phyloP scores from a whole-genome alignment of 1,284 basidiomycete genomes.

The Cutaneotrichosporon cutaneum region DNA sequence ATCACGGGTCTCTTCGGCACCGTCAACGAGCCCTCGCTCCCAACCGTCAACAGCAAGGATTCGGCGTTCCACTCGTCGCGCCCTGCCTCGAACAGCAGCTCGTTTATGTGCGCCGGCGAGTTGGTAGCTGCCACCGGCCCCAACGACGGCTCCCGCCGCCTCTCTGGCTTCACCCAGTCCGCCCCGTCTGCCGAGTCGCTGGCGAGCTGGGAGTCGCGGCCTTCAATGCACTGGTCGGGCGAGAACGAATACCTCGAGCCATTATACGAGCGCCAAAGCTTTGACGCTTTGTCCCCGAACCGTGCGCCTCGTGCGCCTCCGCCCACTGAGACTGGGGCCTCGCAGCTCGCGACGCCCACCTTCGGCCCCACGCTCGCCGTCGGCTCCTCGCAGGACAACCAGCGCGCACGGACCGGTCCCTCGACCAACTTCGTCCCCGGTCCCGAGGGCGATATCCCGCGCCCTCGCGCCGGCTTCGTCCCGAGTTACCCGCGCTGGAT shows the following conservation, averaged over 20 bases:
- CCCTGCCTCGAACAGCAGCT: background rate
- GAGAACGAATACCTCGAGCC: conserved; percentile 36
- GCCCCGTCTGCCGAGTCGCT: conserved; percentile 8
- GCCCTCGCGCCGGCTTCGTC: conserved; percentile 49
- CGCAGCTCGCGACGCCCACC: background rate
- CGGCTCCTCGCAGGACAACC: background rate
- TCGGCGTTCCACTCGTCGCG: background rate
- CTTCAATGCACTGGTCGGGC: conserved; percentile 51
- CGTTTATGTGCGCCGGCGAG: conserved; percentile 13
- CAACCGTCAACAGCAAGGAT: background rate
- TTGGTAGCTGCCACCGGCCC: conserved; percentile 2
- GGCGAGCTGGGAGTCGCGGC: conserved; percentile 47
- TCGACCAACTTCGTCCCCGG: background rate
- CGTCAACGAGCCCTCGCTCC: conserved; percentile 1
- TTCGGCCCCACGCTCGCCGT: background rate
- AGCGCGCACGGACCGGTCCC: background rate
- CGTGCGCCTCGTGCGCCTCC: background rate
- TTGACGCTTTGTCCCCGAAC: conserved; percentile 1
- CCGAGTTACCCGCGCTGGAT: conserved; percentile 49
- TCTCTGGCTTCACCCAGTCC: background rate
- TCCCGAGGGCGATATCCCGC: conserved; percentile 13
- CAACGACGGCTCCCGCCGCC: background rate
- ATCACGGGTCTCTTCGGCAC: conserved; percentile 15
- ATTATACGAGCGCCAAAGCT: conserved; percentile 9
- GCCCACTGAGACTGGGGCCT: background rate